Evolutionary conservation across 2,329 filamentous ascomycete genomes (phyloP), one percentile per base, ranked within the genome.

Genomic region (Penicillium sp.): DNA sequence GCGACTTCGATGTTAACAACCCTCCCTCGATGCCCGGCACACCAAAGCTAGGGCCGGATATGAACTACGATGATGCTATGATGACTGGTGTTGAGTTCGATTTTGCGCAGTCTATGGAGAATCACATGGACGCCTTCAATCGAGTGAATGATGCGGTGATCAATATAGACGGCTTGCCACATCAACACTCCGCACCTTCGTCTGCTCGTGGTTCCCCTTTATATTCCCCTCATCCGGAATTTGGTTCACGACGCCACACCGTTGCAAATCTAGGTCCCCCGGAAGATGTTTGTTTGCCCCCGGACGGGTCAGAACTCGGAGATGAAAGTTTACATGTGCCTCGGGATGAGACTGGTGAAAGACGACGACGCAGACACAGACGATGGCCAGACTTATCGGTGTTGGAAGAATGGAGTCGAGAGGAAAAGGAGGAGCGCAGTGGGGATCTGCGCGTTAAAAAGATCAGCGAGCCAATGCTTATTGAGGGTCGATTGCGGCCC

Each of bases 261-360:
- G 82, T 86, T 62, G 81, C 82, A 13, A 50, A 50, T 41, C 73
- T 88, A 13, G 82, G 87, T 11, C 90, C 87, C 0, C 86, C 95
- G 67, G 90, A 90, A 63, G 95, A 98, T 75, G 93, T 98, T 0
- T 97, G 95, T 77, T 97, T 96, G 68, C 93, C 93, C 0, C 88
- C 90, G 53, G 86, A 82, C 5, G 82, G 92, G 75, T 95, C 91
- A 0, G 91, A 96, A 66, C 79, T 95, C 48, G 91, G 93, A 31
- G 91, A 96, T 47, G 91, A 95, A 48, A 74, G 81, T 8, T 77
- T 78, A 37, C 80, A 79, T 44, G 74, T 78, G 5, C 81, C 83
- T 5, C 76, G 77, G 21, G 77, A 74, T 45, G 74, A 73, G 44
- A 65, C 68, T 6, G 75, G 74, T 19, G 70, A 70, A 53, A 76